Percentiles rank a stretch among this genome's conserved stretches.
Conservation (phyloP, 2,329 filamentous ascomycete species). For the Colletotrichum zoysiae region DNA sequence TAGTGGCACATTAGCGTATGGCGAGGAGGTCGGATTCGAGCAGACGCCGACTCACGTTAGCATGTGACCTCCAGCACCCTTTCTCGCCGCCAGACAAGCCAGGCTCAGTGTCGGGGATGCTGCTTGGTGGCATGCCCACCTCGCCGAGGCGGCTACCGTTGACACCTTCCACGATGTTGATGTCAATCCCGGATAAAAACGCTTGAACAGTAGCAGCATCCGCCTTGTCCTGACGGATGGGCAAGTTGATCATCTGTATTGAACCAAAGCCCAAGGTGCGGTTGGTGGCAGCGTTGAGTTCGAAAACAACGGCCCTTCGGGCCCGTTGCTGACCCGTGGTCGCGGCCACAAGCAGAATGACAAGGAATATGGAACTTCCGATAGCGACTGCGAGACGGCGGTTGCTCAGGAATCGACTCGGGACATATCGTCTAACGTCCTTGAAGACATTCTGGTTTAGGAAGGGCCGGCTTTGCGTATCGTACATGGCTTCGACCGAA, state of each 20-base stretch:
- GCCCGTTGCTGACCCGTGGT: background rate
- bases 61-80: constrained; percentile 48
- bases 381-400: constrained; percentile 7
- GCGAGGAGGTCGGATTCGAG: background rate
- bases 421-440: background rate
- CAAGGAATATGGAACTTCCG: background rate
- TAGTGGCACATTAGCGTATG: constrained; percentile 27
- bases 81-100: constrained; percentile 44
- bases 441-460: constrained; percentile 19
- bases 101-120: constrained; percentile 35
- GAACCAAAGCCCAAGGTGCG: constrained; percentile 45
- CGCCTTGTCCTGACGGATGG: constrained; percentile 45
- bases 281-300: constrained; percentile 43
- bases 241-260: constrained; percentile 47
- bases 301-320: background rate
- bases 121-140: constrained; percentile 46
- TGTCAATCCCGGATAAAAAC: constrained; percentile 46
- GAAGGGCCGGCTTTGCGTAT: constrained; percentile 16
- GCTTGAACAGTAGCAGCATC: constrained; percentile 48
- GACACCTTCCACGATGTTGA: constrained; percentile 44
- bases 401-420: constrained; percentile 17
- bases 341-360: constrained; percentile 5
- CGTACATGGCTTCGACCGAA: constrained; percentile 4
- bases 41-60: constrained; percentile 44
- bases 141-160: constrained; percentile 43